Evolutionary conservation across 2,329 filamentous ascomycete genomes (phyloP).

Genomic region (Pseudogymnoascus sp.): DNA sequence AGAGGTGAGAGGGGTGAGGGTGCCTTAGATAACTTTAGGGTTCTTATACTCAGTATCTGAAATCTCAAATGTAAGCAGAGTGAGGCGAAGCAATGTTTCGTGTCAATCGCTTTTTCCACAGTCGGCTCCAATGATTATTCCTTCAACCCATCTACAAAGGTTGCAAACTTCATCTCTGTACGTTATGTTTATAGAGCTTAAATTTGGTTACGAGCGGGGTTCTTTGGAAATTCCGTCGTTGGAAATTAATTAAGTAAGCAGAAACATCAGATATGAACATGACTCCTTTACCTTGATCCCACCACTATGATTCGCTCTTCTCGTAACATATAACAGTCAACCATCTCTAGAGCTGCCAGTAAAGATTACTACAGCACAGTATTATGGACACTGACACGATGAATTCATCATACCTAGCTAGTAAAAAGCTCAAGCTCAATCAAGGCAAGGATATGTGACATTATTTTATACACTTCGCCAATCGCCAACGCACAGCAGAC

Average conservation of each 20-base stretch:
- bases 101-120: too few relatives aligned
- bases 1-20: neutral
- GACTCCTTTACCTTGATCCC: neutral
- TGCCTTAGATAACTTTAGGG: neutral
- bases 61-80: neutral
- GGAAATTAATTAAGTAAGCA: too few relatives aligned
- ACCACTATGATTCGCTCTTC: neutral
- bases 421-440: neutral
- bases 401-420: neutral
- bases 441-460: neutral
- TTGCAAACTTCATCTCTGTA: too few relatives aligned
- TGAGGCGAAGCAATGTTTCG: too few relatives aligned
- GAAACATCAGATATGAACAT: too few relatives aligned
- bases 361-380: neutral
- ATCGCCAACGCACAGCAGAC: neutral
- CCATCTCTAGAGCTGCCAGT: neutral
- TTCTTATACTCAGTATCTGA: neutral
- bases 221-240: too few relatives aligned
- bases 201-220: too few relatives aligned
- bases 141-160: too few relatives aligned
- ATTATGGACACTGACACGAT: neutral
- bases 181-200: too few relatives aligned
- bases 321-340: neutral
- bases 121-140: too few relatives aligned
- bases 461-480: neutral